phyloP scores from a whole-genome alignment of 2,329 filamentous ascomycete species.

The Didymella lethalis region DNA sequence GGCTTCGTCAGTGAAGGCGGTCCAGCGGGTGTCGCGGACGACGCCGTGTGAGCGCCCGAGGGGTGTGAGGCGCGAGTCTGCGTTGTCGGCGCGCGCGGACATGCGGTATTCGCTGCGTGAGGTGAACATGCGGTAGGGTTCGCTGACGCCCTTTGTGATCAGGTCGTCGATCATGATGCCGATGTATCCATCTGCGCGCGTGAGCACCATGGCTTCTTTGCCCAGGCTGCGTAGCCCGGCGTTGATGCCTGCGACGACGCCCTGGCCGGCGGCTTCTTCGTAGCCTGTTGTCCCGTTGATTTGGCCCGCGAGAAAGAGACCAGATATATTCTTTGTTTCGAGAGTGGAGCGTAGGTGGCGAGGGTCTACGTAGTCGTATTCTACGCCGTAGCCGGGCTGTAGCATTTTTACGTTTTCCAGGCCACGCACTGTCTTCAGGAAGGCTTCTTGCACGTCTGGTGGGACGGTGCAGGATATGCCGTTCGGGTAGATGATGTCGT shows the following conservation, averaged over 20 bases:
- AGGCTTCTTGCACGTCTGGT: conserved; percentile 80
- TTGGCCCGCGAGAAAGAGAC: conserved; percentile 91
- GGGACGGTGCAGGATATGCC: conserved; percentile 97
- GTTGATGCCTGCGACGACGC: conserved; percentile 91
- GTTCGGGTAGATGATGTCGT: conserved; percentile 91
- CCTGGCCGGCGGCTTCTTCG: conserved; percentile 95
- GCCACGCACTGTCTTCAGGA: conserved; percentile 86
- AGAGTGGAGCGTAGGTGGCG: conserved; percentile 85
- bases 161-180: conserved; percentile 99
- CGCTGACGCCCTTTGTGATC: conserved; percentile 93
- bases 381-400: conserved; percentile 94
- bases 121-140: conserved; percentile 99
- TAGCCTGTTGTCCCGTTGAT: conserved; percentile 99
- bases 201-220: conserved; percentile 71
- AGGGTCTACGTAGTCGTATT: conserved; percentile 98
- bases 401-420: conserved; percentile 91
- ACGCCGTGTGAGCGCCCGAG: conserved; percentile 80
- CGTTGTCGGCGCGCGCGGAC: conserved; percentile 90
- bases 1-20: conserved; percentile 69
- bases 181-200: conserved; percentile 90
- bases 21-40: conserved; percentile 81
- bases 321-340: conserved; percentile 89
- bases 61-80: conserved; percentile 83
- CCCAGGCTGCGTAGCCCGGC: conserved; percentile 80
- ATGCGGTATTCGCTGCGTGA: conserved; percentile 95